Evolutionary conservation across 2,329 filamentous ascomycete species (phyloP), one percentile per base, ranked within the genome.

Genomic region (Beauveria rudraprayagi): DNA sequence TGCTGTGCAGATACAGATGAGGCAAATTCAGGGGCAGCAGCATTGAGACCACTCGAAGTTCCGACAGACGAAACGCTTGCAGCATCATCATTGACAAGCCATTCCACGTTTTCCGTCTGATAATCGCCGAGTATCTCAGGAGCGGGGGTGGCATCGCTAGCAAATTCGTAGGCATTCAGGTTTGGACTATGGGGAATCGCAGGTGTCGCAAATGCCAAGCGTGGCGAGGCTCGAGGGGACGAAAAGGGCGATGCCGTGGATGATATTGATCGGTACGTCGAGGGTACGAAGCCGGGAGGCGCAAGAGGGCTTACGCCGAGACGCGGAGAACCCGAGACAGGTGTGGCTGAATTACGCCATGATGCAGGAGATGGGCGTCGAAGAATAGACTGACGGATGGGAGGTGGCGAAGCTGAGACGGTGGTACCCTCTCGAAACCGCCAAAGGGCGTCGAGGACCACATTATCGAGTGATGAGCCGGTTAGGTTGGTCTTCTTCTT

Each of bases 71-170:
- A 87, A 62, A 92, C 84, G 67, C 88, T 92, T 68, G 88, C 89
- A 59, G 84, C 86, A 68, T 91, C 89, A 72, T 96, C 92, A 71
- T 94, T 94, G 67, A 97, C 91, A 51, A 97, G 82, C 94, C 93
- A 97, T 74, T 97, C 93, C 57, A 99, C 92, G 68, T 94, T 96
- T 72, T 97, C 93, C 65, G 88, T 90, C 66, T 93, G 92, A 70
- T 92, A 89, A 68, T 97, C 92, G 61, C 92, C 92, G 71, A 95
- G 93, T 63, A 90, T 90, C 70, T 97, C 92, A 50, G 88, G 87
- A 19, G 89, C 86, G 7, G 91, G 89, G 54, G 86, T 90, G 22
- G 87, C 83, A 69, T 96, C 92, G 70, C 86, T 93, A 54, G 85
- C 83, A 76, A 97, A 97, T 74, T 96, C 91, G 76, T 97, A 99